These are phyloP conservation scores for Alternaria hordeiaustralica DNA, from an alignment of 2,329 filamentous ascomycete genomes.

Conservation along the genomic window DNA sequence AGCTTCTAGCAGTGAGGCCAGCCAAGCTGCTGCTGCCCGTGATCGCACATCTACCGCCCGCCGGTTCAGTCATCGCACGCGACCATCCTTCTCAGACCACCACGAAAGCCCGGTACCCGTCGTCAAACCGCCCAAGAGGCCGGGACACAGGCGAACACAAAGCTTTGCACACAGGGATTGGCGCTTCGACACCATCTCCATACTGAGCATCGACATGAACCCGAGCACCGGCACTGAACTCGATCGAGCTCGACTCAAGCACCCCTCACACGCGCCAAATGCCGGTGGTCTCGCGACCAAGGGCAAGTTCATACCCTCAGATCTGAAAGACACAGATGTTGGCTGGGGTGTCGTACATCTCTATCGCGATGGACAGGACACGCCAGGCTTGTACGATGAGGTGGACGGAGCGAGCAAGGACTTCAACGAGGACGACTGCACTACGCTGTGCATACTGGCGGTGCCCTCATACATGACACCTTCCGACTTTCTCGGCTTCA, in stretches of 20 bases:
- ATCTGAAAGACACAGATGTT: constrained; percentile 74
- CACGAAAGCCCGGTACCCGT: constrained; percentile 44
- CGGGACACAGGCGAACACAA: constrained; percentile 28
- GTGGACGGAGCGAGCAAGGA: constrained; percentile 38
- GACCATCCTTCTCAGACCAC: constrained; percentile 46
- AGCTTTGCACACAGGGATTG: constrained; percentile 66
- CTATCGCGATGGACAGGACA: constrained; percentile 84
- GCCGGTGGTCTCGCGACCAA: constrained; percentile 75
- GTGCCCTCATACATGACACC: constrained; percentile 94
- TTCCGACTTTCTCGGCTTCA: constrained; percentile 87
- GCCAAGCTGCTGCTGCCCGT: constrained; percentile 15
- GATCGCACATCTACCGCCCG: constrained; percentile 29
- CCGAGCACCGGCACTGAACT: constrained; percentile 40
- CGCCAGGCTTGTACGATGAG: constrained; percentile 64
- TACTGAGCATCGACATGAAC: constrained; percentile 82
- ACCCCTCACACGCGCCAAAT: constrained; percentile 53
- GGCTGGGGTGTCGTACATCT: constrained; percentile 95
- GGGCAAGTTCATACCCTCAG: constrained; percentile 75
- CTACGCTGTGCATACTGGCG: constrained; percentile 89
- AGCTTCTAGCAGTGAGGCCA: constrained; percentile 36
- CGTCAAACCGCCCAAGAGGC: constrained; percentile 46
- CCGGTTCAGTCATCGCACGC: constrained; percentile 41
- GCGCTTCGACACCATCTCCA: constrained; percentile 78
- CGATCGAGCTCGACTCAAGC: constrained; percentile 39
- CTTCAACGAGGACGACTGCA: constrained; percentile 70